These are phyloP conservation scores for Blumeria graminis DNA, from an alignment of 2,329 filamentous ascomycete species.

Conservation along the genomic window DNA sequence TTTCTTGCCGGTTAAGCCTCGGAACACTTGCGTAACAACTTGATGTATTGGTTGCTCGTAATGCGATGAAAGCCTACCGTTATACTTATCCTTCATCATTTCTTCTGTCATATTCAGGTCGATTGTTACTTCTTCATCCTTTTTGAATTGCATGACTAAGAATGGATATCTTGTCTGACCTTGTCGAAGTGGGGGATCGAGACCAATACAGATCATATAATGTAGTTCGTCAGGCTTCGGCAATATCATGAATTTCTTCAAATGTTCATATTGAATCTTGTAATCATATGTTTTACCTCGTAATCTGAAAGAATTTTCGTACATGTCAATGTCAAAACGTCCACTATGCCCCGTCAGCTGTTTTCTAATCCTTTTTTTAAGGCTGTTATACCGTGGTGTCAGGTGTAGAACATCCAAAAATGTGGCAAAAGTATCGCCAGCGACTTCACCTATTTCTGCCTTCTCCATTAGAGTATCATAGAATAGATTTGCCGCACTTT, in stretches of 20 bases:
- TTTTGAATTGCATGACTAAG: constrained; percentile 96
- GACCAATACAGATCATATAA: constrained; percentile 76
- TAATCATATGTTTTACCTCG: constrained; percentile 99
- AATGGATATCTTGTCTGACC: constrained; percentile 96
- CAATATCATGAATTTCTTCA: constrained; percentile 97
- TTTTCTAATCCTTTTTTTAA: neutral
- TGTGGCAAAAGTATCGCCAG: constrained; percentile 93
- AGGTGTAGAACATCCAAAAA: constrained; percentile 94
- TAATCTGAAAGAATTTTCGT: constrained; percentile 87
- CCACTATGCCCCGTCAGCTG: constrained; percentile 35
- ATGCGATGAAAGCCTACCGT: constrained; percentile 64
- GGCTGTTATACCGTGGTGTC: constrained; percentile 46
- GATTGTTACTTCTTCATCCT: constrained; percentile 88
- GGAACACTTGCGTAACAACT: constrained; percentile 88
- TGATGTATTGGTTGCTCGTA: constrained; percentile 89
- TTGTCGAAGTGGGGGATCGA: constrained; percentile 86
- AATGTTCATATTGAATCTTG: constrained; percentile 94
- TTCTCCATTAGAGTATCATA: constrained; percentile 97
- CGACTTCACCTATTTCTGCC: constrained; percentile 95
- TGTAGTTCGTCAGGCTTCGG: constrained; percentile 98
- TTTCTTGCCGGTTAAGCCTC: constrained; percentile 82
- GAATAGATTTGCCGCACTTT: constrained; percentile 90
- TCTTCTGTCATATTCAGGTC: constrained; percentile 93
- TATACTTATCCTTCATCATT: constrained; percentile 62
- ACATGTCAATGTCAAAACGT: constrained; percentile 99